Evolutionary conservation across 306 rosid species (phyloP), one percentile per base, ranked within the genome.

Genomic region (Inga laurina): DNA sequence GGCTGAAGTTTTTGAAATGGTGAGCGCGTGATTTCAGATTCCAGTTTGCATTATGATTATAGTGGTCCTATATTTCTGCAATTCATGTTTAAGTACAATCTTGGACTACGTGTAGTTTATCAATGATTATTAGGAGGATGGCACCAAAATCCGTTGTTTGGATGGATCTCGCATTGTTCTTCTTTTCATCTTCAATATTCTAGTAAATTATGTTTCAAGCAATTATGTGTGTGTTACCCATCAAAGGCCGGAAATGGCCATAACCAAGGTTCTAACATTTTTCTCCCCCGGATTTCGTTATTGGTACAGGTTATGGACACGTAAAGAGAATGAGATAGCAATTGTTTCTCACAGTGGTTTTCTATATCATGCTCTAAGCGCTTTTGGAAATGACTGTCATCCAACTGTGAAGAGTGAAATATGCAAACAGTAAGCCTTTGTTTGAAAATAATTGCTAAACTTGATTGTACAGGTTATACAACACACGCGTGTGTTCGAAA

Each of bases 281-380:
- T 39, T 41, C 14, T 24, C 16, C 4, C 19, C n/a, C 45, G n/a
- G 54, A 32, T 59, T 74, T 62, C 13, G 4, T 46, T 30, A 75
- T 67, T 76, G 77, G 15, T 86, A 67, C 90, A 96, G 99, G 99
- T 77, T 96, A 87, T 96, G 98, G 99, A 92, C 97, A 5, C 93
- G 97, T 27, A 83, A 96, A 88, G 98, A 96, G 88, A 90, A 91
- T 72, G 94, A 96, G 87, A 96, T 96, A 77, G 99, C 97, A 65
- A 87, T 96, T 80, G 92, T 92, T 75, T 71, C 83, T 78, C 99
- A 96, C 89, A 85, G 98, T 56, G 95, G 91, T 79, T 96, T 92
- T 86, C 87, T 92, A 82, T 86, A 76, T 83, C 94, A 96, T 75
- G 76, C 91, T 32, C 80, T 96, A 45, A 87, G 91, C 56, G 81